Evolutionary conservation across 2,329 filamentous ascomycete species (phyloP).

Genomic region (Neobulgaria alba): DNA sequence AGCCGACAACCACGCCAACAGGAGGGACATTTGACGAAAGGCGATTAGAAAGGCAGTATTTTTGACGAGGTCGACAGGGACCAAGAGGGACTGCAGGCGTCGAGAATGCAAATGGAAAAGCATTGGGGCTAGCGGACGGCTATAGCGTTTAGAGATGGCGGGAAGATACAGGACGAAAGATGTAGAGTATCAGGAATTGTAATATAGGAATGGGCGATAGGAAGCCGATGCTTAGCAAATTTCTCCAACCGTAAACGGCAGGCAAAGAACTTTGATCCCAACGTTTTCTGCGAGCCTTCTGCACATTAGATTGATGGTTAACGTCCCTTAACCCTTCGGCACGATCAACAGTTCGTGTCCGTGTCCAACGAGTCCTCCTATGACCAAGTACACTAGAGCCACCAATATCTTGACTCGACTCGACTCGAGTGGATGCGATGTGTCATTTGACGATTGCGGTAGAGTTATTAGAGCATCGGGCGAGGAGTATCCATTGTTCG

Average conservation of each 20-base stretch:
- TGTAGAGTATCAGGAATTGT: slow-evolving; percentile 14
- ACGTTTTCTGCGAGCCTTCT: slow-evolving; percentile 8
- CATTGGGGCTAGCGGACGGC: slow-evolving; percentile 2
- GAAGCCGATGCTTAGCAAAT: slow-evolving; percentile 13
- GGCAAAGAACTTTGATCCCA: slow-evolving; percentile 9
- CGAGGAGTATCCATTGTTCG: slow-evolving; percentile 6
- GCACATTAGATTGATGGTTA: slow-evolving; percentile 5
- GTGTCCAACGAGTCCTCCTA: slow-evolving; percentile 2
- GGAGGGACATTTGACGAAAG: too few species aligned
- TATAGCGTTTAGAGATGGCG: slow-evolving; percentile 3
- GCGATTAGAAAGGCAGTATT: not conserved
- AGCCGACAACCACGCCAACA: too few species aligned
- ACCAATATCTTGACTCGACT: slow-evolving; percentile 6
- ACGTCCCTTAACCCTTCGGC: not conserved
- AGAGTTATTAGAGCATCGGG: slow-evolving; percentile 5
- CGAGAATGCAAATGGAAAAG: slow-evolving; percentile 4
- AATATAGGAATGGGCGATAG: slow-evolving; percentile 10
- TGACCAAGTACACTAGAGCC: slow-evolving; percentile 6
- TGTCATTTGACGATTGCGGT: slow-evolving; percentile 5
- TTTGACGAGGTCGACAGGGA: not conserved
- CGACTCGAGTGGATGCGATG: slow-evolving; percentile 8
- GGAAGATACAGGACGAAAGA: slow-evolving; percentile 6
- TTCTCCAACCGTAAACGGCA: slow-evolving; percentile 11
- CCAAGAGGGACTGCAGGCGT: not conserved
- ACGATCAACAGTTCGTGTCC: slow-evolving; percentile 1